Evolutionary conservation across 1,284 basidiomycete genomes (phyloP), one percentile per base, ranked within the genome.

Genomic region (Heterobasidion irregulare): DNA sequence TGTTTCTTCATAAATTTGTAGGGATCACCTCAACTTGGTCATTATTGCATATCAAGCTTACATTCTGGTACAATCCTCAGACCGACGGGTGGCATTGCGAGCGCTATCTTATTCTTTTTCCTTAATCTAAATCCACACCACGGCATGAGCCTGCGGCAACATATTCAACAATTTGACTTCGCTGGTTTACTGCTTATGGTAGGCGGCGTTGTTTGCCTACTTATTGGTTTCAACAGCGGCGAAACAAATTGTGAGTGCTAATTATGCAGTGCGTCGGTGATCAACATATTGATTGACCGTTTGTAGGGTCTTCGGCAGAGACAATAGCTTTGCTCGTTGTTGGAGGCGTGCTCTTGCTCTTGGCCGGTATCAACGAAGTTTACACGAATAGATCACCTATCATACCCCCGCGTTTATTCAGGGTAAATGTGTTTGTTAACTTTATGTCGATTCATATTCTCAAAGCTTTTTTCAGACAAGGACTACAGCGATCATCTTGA

Each of bases 161-260:
- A 91, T 63, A 63, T 80, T 13, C 63, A 67, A 7, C 80, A 88
- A 55, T 91, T 94, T 60, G 92, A 94, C 68, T 89, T 90, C 59
- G 44, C 85, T 43, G 92, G 92, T 1, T 75, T 92, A 2, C 53
- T 77, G 35, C 74, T 92, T 36, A 75, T 97, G 54, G 80, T 95
- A 53, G 71, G 70, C 1, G 88, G 89, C 0, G 80, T 91, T 15
- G 76, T 92, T 6, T 83, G 86, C 53, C 66, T 97, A 15, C 77
- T 97, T 15, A 73, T 96, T 10, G 94, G 94, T 0, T 94, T 97
- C 68, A 87, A 87, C 68, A 82, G 78, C 59, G 82, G 87, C 62
- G 83, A 90, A 66, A 79, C 74, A 0, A 73, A 70, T 57, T 90
- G 87, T 86, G 80, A 67, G 18, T 57, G 8, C 1, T 9, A 6